Evolutionary conservation across 1,139 yeast species (phyloP), one percentile per base, ranked within the genome.

Genomic region (Kurtzmaniella quercitrusa): DNA sequence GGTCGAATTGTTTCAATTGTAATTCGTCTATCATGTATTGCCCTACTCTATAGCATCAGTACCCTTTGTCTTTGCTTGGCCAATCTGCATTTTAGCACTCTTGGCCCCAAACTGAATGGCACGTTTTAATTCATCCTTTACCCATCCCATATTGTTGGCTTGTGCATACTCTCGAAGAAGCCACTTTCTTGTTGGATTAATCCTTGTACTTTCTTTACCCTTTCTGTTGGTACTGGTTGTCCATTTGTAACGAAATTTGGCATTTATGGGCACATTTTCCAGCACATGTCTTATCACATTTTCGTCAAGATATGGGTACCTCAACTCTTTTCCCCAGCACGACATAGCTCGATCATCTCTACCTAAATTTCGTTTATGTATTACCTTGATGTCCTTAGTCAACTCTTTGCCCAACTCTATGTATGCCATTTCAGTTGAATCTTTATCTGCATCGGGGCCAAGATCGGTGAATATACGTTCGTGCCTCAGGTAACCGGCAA

Each of bases 61-160:
- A 1, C 95, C 94, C 52, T 78, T 81, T 22, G 70, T 63, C 52
- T 77, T 80, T 8, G 84, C 79, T 40, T 82, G 78, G 0, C 91
- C 93, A 8, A 77, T 64, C 49, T 86, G 93, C 82, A 93, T 79
- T 59, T 93, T 93, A 1, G 99, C 98, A 56, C 96, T 85, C 51
- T 86, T 82, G 0, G 98, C 87, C 0, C 99, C 99, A 63, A 93
- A 93, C 57, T 93, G 98, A 47, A 93, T 89, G 0, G 99, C 99
- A 40, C 98, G 69, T 57, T 93, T 93, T n/a, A 84, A 79, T 56
- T 93, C 98, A 28, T 68, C 65, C 18, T 81, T 67, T 0, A 88
- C 94, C 61, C 74, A 76, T 0, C 51, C 59, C 35, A 91, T 60
- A 0, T 78, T 79, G 42, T 82, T 55, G 1, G 39, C 28, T 2